Percentiles rank a stretch among this genome's conserved stretches.
Evolutionary conservation across 306 rosid genomes (phyloP).

Genomic region (Macrotyloma uniflorum): DNA sequence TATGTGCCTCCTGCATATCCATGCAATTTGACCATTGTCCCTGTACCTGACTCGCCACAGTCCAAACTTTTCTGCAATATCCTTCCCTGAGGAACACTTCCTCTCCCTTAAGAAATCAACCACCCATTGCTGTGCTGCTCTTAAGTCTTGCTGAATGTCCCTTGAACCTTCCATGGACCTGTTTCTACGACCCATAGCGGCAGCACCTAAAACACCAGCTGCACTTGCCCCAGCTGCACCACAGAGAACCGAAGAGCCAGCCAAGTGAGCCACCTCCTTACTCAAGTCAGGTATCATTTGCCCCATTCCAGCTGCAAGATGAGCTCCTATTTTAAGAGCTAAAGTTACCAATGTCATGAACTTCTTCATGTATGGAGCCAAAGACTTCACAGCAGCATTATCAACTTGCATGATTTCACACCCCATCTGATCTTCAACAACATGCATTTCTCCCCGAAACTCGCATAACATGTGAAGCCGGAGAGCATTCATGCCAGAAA

Average conservation of each 20-base stretch:
- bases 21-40: slow-evolving; percentile 83
- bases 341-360: slow-evolving; percentile 87
- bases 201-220: slow-evolving; percentile 68
- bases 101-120: slow-evolving; percentile 88
- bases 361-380: slow-evolving; percentile 90
- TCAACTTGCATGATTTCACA: slow-evolving; percentile 94
- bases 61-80: slow-evolving; percentile 92
- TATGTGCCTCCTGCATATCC: slow-evolving; percentile 94
- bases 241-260: slow-evolving; percentile 64
- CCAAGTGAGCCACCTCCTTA: slow-evolving; percentile 85
- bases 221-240: slow-evolving; percentile 81
- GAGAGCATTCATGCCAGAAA: slow-evolving; percentile 87
- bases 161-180: slow-evolving; percentile 59
- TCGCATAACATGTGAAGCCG: slow-evolving; percentile 93
- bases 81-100: slow-evolving; percentile 83
- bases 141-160: slow-evolving; percentile 73
- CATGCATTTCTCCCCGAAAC: slow-evolving; percentile 87
- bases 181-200: slow-evolving; percentile 59
- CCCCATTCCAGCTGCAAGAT: slow-evolving; percentile 90
- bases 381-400: slow-evolving; percentile 66
- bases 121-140: slow-evolving; percentile 91
- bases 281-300: slow-evolving; percentile 94
- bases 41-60: slow-evolving; percentile 88
- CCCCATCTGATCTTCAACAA: slow-evolving; percentile 89
- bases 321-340: slow-evolving; percentile 97